Conservation (phyloP, 371 early-diverging fungal species). For the Chytridium lagenaria region DNA sequence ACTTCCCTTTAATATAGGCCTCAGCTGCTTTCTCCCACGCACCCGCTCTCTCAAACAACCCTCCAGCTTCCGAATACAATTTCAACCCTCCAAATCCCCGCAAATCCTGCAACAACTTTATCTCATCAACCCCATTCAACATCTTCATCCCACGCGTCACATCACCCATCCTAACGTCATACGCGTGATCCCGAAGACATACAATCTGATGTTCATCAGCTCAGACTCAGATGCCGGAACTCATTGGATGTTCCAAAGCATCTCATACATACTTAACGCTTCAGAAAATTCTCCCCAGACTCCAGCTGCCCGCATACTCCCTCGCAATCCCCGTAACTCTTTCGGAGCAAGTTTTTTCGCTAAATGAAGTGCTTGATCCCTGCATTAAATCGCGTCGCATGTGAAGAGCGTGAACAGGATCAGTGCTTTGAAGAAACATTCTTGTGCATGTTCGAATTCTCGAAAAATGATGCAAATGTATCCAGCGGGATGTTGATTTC, state of each 20-base stretch:
- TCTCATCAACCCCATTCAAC: constrained; percentile 45
- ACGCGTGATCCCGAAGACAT: constrained; percentile 52
- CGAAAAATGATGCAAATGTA: constrained; percentile 52
- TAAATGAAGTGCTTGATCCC: constrained; percentile 57
- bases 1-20: constrained; percentile 55
- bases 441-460: constrained; percentile 53
- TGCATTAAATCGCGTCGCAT: constrained; percentile 54
- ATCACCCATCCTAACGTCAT: constrained; percentile 57
- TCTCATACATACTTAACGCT: constrained; percentile 54
- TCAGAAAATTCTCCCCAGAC: constrained; percentile 47
- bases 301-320: constrained; percentile 59
- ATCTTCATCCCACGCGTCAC: constrained; percentile 55
- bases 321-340: constrained; percentile 49
- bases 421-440: constrained; percentile 47
- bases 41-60: constrained; percentile 49
- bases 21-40: constrained; percentile 59
- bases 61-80: constrained; percentile 52
- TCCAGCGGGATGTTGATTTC: constrained; percentile 47
- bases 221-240: not conserved
- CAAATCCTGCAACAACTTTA: constrained; percentile 52
- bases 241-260: constrained; percentile 39
- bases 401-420: constrained; percentile 51
- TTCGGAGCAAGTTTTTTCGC: constrained; percentile 49
- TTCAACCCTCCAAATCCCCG: constrained; percentile 49
- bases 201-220: constrained; percentile 46